Conservation (phyloP, 2,329 filamentous ascomycete species). For the Neopestalotiopsis rosae region DNA sequence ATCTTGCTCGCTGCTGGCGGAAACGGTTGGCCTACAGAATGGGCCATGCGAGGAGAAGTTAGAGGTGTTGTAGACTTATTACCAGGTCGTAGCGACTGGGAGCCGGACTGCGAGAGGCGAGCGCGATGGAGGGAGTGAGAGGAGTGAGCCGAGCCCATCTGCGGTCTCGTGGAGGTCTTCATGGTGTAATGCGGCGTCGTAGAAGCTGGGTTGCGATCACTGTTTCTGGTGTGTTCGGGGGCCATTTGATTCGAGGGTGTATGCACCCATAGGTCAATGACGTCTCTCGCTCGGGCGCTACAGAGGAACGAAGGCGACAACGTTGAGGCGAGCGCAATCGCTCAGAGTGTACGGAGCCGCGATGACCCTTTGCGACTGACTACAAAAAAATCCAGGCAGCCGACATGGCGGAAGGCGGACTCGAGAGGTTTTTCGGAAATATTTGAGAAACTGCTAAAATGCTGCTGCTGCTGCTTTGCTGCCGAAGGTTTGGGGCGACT, state of each 20-base stretch:
- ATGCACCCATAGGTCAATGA: conserved; percentile 3
- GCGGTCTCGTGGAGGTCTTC: conserved; percentile 38
- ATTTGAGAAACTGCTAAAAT: neutral
- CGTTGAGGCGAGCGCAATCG: neutral
- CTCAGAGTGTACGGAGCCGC: neutral
- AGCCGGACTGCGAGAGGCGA: conserved; percentile 44
- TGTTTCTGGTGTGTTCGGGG: conserved; percentile 9
- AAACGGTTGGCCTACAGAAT: conserved; percentile 60
- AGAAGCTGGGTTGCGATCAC: conserved; percentile 10
- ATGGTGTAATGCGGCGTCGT: conserved; percentile 38
- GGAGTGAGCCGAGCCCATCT: conserved; percentile 34
- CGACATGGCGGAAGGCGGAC: conserved; percentile 13
- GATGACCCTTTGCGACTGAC: neutral
- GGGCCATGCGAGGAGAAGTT: conserved; percentile 56
- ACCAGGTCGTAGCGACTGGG: conserved; percentile 44
- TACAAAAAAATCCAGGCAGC: conserved; percentile 2
- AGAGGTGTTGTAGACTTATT: conserved; percentile 55
- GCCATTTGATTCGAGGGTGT: conserved; percentile 10
- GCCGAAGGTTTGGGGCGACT: conserved; percentile 9
- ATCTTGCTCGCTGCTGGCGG: conserved; percentile 49
- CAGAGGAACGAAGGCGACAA: neutral
- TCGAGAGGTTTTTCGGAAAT: neutral
- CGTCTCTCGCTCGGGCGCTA: neutral
- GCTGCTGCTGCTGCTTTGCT: neutral
- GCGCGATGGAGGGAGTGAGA: conserved; percentile 28